Base-by-base conservation (phyloP, 805 yeast species). In the Wickerhamomyces bovis region DNA sequence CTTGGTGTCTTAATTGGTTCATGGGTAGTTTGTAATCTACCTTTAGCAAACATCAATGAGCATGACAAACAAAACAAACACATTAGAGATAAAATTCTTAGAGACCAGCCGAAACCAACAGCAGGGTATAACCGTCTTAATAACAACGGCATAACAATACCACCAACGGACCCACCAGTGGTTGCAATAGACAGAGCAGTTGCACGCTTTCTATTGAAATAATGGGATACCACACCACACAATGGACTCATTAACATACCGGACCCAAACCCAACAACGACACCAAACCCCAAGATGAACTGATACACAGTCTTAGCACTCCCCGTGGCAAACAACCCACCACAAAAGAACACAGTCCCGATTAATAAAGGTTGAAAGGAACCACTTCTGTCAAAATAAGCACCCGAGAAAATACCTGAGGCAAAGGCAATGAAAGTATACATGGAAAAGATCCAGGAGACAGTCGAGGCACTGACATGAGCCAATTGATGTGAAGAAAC, bases 361-460 rank as follows among this genome's bases (percentile, higher is more conserved):
- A 65, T 48, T 3, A 68, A 40, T 55, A 80, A 55, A 4, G 82
- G 73, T 16, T 54, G 57, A 22, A 63, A 60, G 5, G 81, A 69
- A 5, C 90, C 90, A 46, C 73, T 73, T 45, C 76, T 65, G 59
- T 85, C 90, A 59, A 83, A 85, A 23, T 79, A 61, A 4, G 80
- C 75, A 20, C 83, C 89, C 3, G 77, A 71, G 26, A 80, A 61
- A 16, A 80, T 67, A 6, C 81, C 78, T 22, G 76, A 68, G n/a
- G 74, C 62, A 52, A 76, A 78, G 11, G 80, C 69, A 35, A 80
- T 60, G 11, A 78, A 71, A 47, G 77, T 64, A 61, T 74, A 81
- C 36, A 83, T 65, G 13, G 89, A 81, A 55, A 83, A 83, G 46
- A 83, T 77, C 88, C 88, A 81, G 1, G 86, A 74, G 2, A 78